A percentile compares a stretch with the other conserved stretches of the same genome.
phyloP scores from a whole-genome alignment of 352 stramenopile species.

The Blastocystis sp. region DNA sequence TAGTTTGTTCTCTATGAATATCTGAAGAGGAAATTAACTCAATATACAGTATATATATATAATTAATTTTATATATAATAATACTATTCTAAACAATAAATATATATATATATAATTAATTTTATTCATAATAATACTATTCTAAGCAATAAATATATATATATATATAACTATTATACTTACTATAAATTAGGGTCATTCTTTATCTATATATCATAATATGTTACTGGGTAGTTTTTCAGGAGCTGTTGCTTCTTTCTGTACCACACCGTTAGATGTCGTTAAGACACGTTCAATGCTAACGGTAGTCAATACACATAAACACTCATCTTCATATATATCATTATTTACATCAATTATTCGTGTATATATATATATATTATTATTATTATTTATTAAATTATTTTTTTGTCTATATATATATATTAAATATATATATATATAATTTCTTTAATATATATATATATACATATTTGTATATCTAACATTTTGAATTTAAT shows the following conservation, averaged over 20 bases:
- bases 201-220: conserved; percentile 14
- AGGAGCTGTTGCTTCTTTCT: conserved; percentile 9
- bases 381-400: too few relatives aligned
- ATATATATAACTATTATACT: neutral
- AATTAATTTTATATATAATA: too few relatives aligned
- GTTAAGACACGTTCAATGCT: conserved; percentile 34
- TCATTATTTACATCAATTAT: conserved; percentile 1
- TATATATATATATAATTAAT: too few relatives aligned
- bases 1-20: conserved; percentile 30
- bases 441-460: too few relatives aligned
- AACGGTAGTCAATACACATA: neutral
- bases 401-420: too few relatives aligned
- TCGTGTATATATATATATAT: too few relatives aligned
- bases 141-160: neutral
- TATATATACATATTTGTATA: too few relatives aligned
- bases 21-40: conserved; percentile 1
- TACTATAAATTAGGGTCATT: neutral
- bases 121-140: too few relatives aligned
- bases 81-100: too few relatives aligned
- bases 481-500: too few relatives aligned
- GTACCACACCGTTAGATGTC: conserved; percentile 22
- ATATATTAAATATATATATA: too few relatives aligned
- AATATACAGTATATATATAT: neutral
- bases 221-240: conserved; percentile 17
- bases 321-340: conserved; percentile 1